Base-by-base conservation (phyloP, 305 asterid species). In the Petunia hybrid region DNA sequence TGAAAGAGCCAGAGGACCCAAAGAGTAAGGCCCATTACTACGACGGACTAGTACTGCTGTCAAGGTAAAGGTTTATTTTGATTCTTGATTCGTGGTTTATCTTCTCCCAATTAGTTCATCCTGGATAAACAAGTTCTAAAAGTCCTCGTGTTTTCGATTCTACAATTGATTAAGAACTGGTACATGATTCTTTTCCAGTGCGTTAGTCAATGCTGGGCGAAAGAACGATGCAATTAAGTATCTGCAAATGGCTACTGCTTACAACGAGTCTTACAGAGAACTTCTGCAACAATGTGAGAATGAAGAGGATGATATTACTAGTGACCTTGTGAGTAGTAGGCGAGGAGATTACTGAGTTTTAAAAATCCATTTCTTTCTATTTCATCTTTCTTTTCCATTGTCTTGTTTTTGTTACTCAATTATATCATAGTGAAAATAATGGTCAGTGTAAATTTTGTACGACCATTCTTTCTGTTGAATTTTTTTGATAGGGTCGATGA, bases 1-100 rank as follows among this genome's bases (percentile, higher is more conserved):
- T 91, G 82, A 85, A 93, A 82, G 98, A 92, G 85, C 98, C 99
- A 5, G 85, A 56, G 83, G 92, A 92, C 87, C 38, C 91, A 77
- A 94, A 83, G 85, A 83, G 86, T 90, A 91, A 87, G 89, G 90
- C 90, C 42, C 98, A 90, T 87, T 95, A 91, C 89, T 94, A 91
- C 48, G 99, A 94, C 4, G 92, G 93, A 59, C 79, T 95, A 80
- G 69, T 91, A 22, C 68, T 95, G 62, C 91, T 92, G 68, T 89
- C 97, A 71, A 90, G 94, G 98, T 95, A 86, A 74, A 36, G 4
- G 8, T 3, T 57, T 65, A 6, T 75, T 74, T 56, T 57, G 31
- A 43, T 43, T 69, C 61, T 57, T 79, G 39, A 22, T 14, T 12
- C 71, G 1, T 76, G 38, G 31, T 41, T 53, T 59, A n/a, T 39